Conservation (phyloP, 768 basidiomycete genomes). For the Rossbeevera mucosa region DNA sequence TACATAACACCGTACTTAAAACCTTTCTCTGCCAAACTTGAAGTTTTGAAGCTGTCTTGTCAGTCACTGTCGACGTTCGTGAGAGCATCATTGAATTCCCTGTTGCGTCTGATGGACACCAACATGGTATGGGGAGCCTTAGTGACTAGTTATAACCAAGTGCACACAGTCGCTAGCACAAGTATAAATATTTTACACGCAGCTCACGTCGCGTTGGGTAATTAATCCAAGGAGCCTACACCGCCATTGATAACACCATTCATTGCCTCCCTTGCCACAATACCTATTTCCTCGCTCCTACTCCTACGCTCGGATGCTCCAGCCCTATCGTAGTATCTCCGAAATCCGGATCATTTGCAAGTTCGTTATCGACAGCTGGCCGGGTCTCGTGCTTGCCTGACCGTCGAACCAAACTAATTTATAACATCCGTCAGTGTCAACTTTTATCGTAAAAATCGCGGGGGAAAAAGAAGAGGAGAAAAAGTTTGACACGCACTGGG, state of each 20-base stretch:
- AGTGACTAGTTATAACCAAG: neutral
- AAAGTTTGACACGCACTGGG: neutral
- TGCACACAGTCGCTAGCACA: neutral
- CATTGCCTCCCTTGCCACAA: neutral
- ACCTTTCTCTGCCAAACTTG: neutral
- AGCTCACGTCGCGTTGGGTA: neutral
- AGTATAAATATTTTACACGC: too few relatives aligned
- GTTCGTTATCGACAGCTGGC: neutral
- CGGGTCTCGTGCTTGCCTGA: neutral
- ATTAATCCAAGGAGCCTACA: neutral
- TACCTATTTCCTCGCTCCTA: neutral
- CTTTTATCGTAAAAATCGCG: neutral
- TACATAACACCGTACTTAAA: neutral
- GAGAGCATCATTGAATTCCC: too few relatives aligned
- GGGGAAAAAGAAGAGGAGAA: neutral
- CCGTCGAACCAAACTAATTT: neutral
- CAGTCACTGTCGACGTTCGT: too few relatives aligned
- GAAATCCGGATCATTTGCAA: neutral
- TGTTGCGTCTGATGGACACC: too few relatives aligned
- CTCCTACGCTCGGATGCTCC: neutral
- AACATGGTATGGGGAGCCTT: neutral
- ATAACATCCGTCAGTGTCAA: neutral
- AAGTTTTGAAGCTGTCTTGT: too few relatives aligned
- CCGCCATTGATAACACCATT: neutral
- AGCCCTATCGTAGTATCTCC: neutral